Evolutionary conservation across 1,139 yeast species (phyloP).

Genomic region (Magnusiomyces starmeri): DNA sequence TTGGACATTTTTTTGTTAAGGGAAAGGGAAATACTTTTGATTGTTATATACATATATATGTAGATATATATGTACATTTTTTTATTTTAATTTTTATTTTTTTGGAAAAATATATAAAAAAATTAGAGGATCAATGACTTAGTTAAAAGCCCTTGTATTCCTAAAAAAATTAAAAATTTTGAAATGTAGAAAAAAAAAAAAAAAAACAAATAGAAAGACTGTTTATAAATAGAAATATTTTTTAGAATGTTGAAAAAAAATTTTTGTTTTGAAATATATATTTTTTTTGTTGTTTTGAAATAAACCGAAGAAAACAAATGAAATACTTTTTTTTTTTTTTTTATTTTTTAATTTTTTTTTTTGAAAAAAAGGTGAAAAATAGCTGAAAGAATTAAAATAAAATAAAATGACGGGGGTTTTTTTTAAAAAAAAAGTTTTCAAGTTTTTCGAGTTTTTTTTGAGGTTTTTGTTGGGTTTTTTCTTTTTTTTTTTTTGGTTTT

Average conservation of each 20-base stretch:
- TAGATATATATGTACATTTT: no score
- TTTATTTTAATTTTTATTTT: neutral
- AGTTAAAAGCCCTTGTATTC: no score
- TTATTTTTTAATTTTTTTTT: neutral
- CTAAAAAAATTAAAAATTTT: neutral
- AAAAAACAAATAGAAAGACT: neutral
- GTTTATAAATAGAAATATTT: neutral
- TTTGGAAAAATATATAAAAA: no score
- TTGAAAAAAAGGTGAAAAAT: no score
- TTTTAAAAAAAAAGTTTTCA: conserved; percentile 3
- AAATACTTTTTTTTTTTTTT: neutral
- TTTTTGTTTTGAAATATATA: no score
- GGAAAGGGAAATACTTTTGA: neutral
- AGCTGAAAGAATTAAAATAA: no score
- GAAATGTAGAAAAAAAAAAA: neutral
- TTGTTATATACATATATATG: neutral
- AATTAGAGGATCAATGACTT: no score
- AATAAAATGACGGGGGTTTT: no score
- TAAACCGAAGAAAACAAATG: neutral
- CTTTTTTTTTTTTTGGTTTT: neutral
- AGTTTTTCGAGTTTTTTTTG: conserved; percentile 2
- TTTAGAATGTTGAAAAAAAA: no score
- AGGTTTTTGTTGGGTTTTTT: neutral
- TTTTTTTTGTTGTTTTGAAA: no score
- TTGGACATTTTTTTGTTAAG: neutral